Conservation (phyloP, 139 green algal genomes). For the Pycnococcus provasolii region DNA sequence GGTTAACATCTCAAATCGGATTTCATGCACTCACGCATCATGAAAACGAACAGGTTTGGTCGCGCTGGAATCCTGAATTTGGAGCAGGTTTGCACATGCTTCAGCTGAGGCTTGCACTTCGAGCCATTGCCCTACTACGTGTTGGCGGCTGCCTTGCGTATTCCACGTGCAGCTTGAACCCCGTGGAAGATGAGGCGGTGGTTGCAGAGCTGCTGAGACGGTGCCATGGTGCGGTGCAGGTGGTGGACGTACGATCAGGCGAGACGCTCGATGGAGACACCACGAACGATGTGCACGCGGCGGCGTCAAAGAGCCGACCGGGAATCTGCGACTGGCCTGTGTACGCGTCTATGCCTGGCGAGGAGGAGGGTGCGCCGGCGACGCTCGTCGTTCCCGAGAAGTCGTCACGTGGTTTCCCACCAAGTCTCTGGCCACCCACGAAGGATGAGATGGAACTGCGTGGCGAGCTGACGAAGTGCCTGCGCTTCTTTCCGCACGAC, state of each 20-base stretch:
- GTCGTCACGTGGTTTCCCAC: too few species aligned
- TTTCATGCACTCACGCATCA: too few species aligned
- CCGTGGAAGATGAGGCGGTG: constrained; percentile 25
- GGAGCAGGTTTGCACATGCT: constrained; percentile 10
- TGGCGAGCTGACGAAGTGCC: constrained; percentile 73
- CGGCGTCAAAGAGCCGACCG: too few species aligned
- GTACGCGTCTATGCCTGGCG: too few species aligned
- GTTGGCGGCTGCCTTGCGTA: constrained; percentile 26
- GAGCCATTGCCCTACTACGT: constrained; percentile 17
- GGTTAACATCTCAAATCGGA: too few species aligned
- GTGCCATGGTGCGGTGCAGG: constrained; percentile 34
- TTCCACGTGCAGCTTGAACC: constrained; percentile 24
- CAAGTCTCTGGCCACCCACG: too few species aligned
- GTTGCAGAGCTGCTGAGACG: constrained; percentile 53
- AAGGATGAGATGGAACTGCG: too few species aligned
- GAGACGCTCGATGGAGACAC: too few species aligned
- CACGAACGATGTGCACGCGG: too few species aligned
- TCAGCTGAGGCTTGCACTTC: constrained; percentile 26
- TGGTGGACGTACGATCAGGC: constrained; percentile 62
- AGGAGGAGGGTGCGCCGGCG: too few species aligned
- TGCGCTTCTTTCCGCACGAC: constrained; percentile 90
- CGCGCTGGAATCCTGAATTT: constrained; percentile 10
- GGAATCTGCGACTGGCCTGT: too few species aligned
- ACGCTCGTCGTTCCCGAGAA: too few species aligned
- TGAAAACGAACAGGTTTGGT: constrained; percentile 3